phyloP scores from a whole-genome alignment of 441 rosid species.

The Flueggea neowawraea region DNA sequence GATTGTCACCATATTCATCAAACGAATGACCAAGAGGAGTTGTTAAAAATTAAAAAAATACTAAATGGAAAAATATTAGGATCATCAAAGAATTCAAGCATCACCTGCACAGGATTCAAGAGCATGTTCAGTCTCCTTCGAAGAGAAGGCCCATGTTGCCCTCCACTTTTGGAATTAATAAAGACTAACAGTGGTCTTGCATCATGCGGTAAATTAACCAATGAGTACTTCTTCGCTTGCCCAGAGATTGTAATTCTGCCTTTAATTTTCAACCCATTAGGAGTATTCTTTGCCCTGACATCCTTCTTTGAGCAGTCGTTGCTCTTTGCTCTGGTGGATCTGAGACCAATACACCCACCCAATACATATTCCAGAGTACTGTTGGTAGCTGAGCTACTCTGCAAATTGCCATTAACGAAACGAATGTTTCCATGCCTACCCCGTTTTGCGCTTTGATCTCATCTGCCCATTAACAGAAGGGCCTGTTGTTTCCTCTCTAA shows the following conservation, averaged over 20 bases:
- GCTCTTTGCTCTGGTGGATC: slow-evolving; percentile 38
- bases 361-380: slow-evolving; percentile 27
- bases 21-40: neutral
- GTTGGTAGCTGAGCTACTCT: slow-evolving; percentile 31
- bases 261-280: slow-evolving; percentile 30
- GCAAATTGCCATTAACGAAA: slow-evolving; percentile 30
- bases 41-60: no score
- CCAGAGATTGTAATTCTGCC: slow-evolving; percentile 20
- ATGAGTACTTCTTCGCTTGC: slow-evolving; percentile 32
- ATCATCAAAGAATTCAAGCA: slow-evolving; percentile 4
- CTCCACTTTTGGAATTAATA: slow-evolving; percentile 70
- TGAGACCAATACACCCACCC: slow-evolving; percentile 40
- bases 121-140: slow-evolving; percentile 64
- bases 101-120: slow-evolving; percentile 69
- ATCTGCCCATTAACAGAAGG: slow-evolving; percentile 38
- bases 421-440: slow-evolving; percentile 41
- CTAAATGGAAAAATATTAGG: no score
- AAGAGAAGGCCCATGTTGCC: slow-evolving; percentile 59
- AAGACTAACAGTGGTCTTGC: slow-evolving; percentile 67
- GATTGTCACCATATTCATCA: neutral
- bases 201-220: slow-evolving; percentile 50
- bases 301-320: slow-evolving; percentile 30
- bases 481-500: slow-evolving; percentile 26
- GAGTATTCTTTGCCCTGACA: slow-evolving; percentile 21
- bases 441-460: slow-evolving; percentile 41